phyloP scores from a whole-genome alignment of 306 rosid genomes.

The Vigna reflexopilosa region DNA sequence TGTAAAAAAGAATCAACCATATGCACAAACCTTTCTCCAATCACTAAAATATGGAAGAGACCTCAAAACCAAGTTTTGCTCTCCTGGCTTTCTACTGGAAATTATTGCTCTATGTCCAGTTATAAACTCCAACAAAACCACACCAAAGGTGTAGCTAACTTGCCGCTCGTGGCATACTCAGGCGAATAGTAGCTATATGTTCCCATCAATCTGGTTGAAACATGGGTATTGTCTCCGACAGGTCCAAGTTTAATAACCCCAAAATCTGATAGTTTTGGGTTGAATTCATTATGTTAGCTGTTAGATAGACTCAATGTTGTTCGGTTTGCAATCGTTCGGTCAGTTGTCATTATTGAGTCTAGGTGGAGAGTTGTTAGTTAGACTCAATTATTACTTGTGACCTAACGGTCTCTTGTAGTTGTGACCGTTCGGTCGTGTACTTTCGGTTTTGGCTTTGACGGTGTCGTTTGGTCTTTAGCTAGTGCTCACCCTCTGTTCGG shows the following conservation, averaged over 20 bases:
- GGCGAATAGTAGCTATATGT: constrained; percentile 97
- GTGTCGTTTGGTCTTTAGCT: too few species aligned
- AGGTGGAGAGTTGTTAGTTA: too few species aligned
- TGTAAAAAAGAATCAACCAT: constrained; percentile 79
- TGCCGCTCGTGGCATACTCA: constrained; percentile 97
- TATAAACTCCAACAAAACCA: constrained; percentile 90
- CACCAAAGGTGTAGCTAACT: constrained; percentile 94
- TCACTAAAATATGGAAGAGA: constrained; percentile 64
- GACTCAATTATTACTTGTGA: too few species aligned
- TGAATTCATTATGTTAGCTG: constrained; percentile 54
- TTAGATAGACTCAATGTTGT: too few species aligned
- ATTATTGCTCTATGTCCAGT: constrained; percentile 91
- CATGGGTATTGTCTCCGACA: constrained; percentile 97
- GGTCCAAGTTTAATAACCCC: constrained; percentile 97
- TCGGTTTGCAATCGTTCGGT: too few species aligned
- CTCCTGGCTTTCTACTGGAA: constrained; percentile 64
- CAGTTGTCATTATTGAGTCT: too few species aligned
- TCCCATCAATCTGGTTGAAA: constrained; percentile 98
- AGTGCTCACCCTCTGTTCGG: too few species aligned
- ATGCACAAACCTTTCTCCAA: constrained; percentile 46
- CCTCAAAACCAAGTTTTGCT: constrained; percentile 88
- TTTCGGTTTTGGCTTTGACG: too few species aligned
- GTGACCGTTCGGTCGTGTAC: too few species aligned
- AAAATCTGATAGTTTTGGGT: constrained; percentile 92
- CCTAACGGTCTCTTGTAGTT: too few species aligned